Conservation (phyloP, 2,329 filamentous ascomycete genomes). For the Phaeosphaeriaceae sp. region DNA sequence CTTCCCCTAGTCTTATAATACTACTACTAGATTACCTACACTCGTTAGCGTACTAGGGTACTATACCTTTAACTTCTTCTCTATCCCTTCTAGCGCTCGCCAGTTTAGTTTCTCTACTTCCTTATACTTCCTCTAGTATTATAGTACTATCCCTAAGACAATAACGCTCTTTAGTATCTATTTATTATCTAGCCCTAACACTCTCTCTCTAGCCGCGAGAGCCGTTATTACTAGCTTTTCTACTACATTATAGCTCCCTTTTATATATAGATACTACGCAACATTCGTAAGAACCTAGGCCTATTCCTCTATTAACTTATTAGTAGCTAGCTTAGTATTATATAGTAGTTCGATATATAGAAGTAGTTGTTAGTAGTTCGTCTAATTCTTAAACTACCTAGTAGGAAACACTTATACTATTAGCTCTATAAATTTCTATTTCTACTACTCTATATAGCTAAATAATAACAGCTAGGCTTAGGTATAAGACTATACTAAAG, state of each 20-base stretch:
- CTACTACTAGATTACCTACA: not conserved
- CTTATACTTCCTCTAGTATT: not conserved
- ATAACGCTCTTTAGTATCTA: not conserved
- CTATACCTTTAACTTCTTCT: not conserved
- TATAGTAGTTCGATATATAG: constrained; percentile 17
- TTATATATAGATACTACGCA: constrained; percentile 11
- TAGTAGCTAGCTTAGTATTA: constrained; percentile 7
- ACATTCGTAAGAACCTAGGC: constrained; percentile 15
- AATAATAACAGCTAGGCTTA: constrained; percentile 18
- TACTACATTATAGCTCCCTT: constrained; percentile 7
- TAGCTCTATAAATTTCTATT: constrained; percentile 10
- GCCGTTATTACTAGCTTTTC: constrained; percentile 11
- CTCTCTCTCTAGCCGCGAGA: constrained; percentile 3
- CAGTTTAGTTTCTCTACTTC: not conserved
- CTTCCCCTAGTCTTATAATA: too few relatives aligned
- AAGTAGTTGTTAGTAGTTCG: constrained; percentile 19
- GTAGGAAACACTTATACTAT: constrained; percentile 17
- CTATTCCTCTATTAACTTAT: constrained; percentile 11
- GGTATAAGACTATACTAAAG: constrained; percentile 23
- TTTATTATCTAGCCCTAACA: not conserved
- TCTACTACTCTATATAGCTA: constrained; percentile 13
- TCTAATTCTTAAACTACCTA: constrained; percentile 16
- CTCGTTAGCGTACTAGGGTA: not conserved
- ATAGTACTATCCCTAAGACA: not conserved
- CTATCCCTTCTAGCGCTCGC: not conserved